Conservation (phyloP, 495 filamentous ascomycete species). For the Penicillium roqueforti region DNA sequence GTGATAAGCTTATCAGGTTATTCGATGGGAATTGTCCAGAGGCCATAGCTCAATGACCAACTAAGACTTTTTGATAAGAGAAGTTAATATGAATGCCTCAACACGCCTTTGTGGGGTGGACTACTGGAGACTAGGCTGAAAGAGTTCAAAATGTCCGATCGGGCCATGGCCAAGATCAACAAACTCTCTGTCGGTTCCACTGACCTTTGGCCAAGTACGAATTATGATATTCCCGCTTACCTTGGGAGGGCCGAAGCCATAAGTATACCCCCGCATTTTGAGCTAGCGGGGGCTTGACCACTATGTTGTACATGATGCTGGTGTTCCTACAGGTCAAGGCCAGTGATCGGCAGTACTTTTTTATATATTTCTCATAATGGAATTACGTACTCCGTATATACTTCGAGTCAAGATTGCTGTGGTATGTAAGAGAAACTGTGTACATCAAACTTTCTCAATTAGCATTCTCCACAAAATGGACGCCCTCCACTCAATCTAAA, state of each 20-base stretch:
- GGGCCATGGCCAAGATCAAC: neutral
- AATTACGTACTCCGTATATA: neutral
- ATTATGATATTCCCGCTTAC: neutral
- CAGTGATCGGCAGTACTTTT: neutral
- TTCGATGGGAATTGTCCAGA: neutral
- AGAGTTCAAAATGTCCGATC: neutral
- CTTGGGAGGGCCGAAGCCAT: neutral
- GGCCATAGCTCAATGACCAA: no score
- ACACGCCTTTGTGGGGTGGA: neutral
- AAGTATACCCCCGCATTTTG: neutral
- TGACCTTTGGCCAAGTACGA: neutral
- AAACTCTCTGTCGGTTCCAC: neutral
- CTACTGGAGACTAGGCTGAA: neutral
- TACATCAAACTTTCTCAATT: no score
- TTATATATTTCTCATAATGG: neutral
- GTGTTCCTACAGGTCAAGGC: neutral
- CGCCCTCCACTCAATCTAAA: neutral
- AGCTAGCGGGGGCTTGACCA: neutral
- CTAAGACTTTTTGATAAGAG: slow-evolving; percentile 2
- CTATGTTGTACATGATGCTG: no score
- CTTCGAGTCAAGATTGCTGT: no score
- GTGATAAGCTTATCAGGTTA: slow-evolving; percentile 26
- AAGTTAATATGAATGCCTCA: neutral
- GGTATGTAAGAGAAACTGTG: no score
- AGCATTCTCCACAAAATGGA: neutral